Evolutionary conservation across 2,329 filamentous ascomycete genomes (phyloP).

Genomic region (Gyromitra esculenta): DNA sequence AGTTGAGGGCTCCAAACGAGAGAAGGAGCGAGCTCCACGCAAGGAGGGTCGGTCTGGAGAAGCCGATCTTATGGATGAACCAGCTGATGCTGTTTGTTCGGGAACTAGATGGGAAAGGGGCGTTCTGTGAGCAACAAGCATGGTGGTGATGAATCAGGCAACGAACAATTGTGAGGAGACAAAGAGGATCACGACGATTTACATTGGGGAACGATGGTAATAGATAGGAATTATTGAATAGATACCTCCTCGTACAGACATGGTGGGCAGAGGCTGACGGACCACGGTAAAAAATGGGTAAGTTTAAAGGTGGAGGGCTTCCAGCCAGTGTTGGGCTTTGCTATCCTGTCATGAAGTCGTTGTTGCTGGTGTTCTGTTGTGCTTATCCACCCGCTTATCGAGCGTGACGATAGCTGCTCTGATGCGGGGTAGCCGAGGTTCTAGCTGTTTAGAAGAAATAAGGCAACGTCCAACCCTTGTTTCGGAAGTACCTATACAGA

Average conservation of each 20-base stretch:
- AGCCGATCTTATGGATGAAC: constrained; percentile 60
- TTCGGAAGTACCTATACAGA: too few relatives aligned
- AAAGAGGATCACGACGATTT: constrained; percentile 15
- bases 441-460: neutral
- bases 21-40: constrained; percentile 64
- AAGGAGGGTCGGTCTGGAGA: constrained; percentile 51
- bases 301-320: constrained; percentile 22
- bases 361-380: constrained; percentile 20
- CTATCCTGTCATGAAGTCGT: constrained; percentile 26
- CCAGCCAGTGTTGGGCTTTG: constrained; percentile 15
- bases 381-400: constrained; percentile 26
- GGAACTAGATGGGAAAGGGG: constrained; percentile 28
- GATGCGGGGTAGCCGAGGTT: constrained; percentile 43
- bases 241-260: constrained; percentile 49
- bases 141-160: constrained; percentile 17
- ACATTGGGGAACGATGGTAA: constrained; percentile 4
- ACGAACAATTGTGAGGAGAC: constrained; percentile 3
- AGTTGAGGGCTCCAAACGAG: constrained; percentile 62
- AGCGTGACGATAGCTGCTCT: constrained; percentile 33
- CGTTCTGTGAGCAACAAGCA: constrained; percentile 42
- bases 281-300: constrained; percentile 25
- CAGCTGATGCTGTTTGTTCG: constrained; percentile 39
- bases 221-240: constrained; percentile 21
- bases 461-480: neutral
- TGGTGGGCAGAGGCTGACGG: constrained; percentile 20